phyloP scores from a whole-genome alignment of 192 early-diverging fungal species.

The Coemansia nantahalensis region DNA sequence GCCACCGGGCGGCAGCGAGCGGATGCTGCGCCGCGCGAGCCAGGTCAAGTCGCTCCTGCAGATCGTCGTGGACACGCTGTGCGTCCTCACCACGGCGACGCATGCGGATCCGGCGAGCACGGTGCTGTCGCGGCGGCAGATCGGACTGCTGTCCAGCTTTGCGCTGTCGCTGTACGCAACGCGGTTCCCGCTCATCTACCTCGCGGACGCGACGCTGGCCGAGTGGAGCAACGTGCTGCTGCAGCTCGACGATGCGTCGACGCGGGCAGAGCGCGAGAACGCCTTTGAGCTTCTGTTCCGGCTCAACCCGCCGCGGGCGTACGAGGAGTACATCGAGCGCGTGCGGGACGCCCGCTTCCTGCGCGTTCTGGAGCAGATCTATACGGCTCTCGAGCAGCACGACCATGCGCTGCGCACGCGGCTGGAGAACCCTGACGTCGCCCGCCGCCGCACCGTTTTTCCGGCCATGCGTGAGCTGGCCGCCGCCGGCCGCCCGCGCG shows the following conservation, averaged over 20 bases:
- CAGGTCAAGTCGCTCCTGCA: slow-evolving; percentile 48
- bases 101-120: neutral
- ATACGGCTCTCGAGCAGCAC: slow-evolving; percentile 22
- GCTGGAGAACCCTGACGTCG: slow-evolving; percentile 40
- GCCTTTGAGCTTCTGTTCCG: slow-evolving; percentile 46
- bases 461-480: slow-evolving; percentile 29
- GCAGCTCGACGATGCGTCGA: slow-evolving; percentile 27
- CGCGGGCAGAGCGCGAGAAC: slow-evolving; percentile 36
- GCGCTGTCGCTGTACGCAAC: slow-evolving; percentile 40
- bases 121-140: slow-evolving; percentile 20
- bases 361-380: slow-evolving; percentile 46
- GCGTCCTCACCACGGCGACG: slow-evolving; percentile 11
- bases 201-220: slow-evolving; percentile 23
- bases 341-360: slow-evolving; percentile 36
- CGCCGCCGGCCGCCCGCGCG: slow-evolving; percentile 1
- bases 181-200: slow-evolving; percentile 44
- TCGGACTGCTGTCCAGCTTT: slow-evolving; percentile 40
- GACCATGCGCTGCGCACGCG: slow-evolving; percentile 38
- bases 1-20: slow-evolving; percentile 13
- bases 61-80: slow-evolving; percentile 40
- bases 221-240: slow-evolving; percentile 32
- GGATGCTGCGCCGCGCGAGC: slow-evolving; percentile 42
- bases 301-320: slow-evolving; percentile 39
- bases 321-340: slow-evolving; percentile 28
- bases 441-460: slow-evolving; percentile 34